These are phyloP conservation scores for Trapa incisa DNA, from an alignment of 345 rosid species.

Conservation along the genomic window DNA sequence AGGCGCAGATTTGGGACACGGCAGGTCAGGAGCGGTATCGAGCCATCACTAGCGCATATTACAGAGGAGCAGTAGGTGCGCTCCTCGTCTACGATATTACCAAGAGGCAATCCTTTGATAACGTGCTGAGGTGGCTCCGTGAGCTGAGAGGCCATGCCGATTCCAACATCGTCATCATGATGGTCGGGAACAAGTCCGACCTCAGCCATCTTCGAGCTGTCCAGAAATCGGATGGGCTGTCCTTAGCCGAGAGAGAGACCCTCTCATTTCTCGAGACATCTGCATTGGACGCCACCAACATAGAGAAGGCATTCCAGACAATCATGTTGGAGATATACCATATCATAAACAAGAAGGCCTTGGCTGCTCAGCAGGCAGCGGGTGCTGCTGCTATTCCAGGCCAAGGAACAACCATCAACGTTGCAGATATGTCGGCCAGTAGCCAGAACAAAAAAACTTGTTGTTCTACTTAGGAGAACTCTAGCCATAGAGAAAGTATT, in stretches of 20 bases:
- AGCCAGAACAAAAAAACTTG: conserved; percentile 30
- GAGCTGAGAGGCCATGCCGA: conserved; percentile 68
- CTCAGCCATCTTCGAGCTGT: conserved; percentile 61
- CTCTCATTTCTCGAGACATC: conserved; percentile 65
- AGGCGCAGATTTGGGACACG: conserved; percentile 82
- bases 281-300: conserved; percentile 56
- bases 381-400: conserved; percentile 35
- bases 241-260: conserved; percentile 57
- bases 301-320: conserved; percentile 65
- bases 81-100: no score
- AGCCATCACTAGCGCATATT: conserved; percentile 62
- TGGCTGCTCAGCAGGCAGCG: conserved; percentile 56
- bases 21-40: conserved; percentile 76
- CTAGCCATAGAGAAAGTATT: background rate
- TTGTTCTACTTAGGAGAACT: conserved; percentile 33
- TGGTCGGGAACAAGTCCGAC: conserved; percentile 16
- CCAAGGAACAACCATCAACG: conserved; percentile 56
- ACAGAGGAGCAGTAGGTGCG: conserved; percentile 38
- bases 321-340: conserved; percentile 53
- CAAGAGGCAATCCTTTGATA: conserved; percentile 59
- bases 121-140: conserved; percentile 57
- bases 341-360: conserved; percentile 56
- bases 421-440: conserved; percentile 34
- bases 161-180: conserved; percentile 70
- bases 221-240: conserved; percentile 37